These are phyloP conservation scores for Sarocladiaceae sp. DNA, from an alignment of 2,329 filamentous ascomycete species.

Conservation along the genomic window DNA sequence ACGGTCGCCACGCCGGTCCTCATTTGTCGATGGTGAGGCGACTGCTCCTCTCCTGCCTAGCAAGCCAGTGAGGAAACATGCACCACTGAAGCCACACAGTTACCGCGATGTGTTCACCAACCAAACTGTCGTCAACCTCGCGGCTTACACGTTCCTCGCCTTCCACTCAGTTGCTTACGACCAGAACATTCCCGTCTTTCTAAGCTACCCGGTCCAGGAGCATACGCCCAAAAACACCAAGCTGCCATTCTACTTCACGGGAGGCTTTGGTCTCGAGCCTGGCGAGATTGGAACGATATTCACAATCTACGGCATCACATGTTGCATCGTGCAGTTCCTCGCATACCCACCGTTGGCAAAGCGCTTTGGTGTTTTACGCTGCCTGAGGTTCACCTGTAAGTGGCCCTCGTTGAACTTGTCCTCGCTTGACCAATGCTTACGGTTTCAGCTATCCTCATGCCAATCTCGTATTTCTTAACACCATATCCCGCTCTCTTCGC, in stretches of 20 bases:
- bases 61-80: constrained; percentile 15
- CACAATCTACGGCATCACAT: constrained; percentile 74
- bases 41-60: constrained; percentile 49
- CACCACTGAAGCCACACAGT: constrained; percentile 21
- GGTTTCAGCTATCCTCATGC: constrained; percentile 57
- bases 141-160: constrained; percentile 76
- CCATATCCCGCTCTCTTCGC: constrained; percentile 72
- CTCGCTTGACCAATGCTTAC: background rate
- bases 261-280: constrained; percentile 72
- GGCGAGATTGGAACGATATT: constrained; percentile 81
- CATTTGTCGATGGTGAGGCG: constrained; percentile 52
- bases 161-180: constrained; percentile 83
- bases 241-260: constrained; percentile 76
- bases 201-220: constrained; percentile 65
- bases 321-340: constrained; percentile 80
- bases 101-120: constrained; percentile 66
- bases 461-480: constrained; percentile 73
- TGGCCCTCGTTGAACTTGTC: too few relatives aligned
- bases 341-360: constrained; percentile 75
- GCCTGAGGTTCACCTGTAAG: constrained; percentile 61
- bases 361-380: constrained; percentile 68
- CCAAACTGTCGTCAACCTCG: constrained; percentile 71
- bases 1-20: constrained; percentile 34
- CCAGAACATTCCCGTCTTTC: constrained; percentile 82
- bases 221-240: constrained; percentile 54